Percentiles rank a stretch among this genome's conserved stretches.
These are phyloP conservation scores for Pseudonitzschia delicatissima DNA, from an alignment of 108 stramenopile species.

Conservation along the genomic window DNA sequence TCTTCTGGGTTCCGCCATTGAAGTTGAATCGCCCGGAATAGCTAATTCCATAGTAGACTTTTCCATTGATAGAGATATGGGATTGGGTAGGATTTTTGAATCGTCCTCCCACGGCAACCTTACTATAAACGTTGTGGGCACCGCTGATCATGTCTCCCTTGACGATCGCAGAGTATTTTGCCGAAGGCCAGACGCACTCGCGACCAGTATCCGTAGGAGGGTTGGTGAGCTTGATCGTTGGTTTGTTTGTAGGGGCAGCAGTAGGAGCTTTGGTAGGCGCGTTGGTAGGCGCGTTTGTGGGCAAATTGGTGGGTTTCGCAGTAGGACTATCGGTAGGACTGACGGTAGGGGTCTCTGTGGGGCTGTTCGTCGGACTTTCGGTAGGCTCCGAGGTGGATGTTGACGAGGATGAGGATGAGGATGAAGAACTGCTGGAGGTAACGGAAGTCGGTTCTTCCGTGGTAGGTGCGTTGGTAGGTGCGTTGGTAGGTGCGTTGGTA, in stretches of 20 bases:
- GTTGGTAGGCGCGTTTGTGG: background rate
- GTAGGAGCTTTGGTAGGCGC: background rate
- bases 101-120: slow-evolving; percentile 1
- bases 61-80: background rate
- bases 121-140: slow-evolving; percentile 13
- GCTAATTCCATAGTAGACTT: background rate
- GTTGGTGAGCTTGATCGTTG: background rate
- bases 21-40: slow-evolving; percentile 1
- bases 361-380: too few species aligned
- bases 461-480: too few species aligned
- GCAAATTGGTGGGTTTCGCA: background rate
- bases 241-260: background rate
- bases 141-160: background rate
- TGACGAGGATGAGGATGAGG: too few species aligned
- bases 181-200: background rate
- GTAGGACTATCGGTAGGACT: background rate
- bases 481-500: too few species aligned
- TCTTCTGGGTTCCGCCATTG: background rate
- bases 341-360: too few species aligned
- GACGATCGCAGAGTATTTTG: background rate
- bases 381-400: too few species aligned
- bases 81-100: background rate
- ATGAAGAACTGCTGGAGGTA: too few species aligned
- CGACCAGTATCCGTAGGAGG: background rate
- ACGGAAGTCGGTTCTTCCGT: too few species aligned